These are phyloP conservation scores for Stemphylium beticola DNA, from an alignment of 2,329 filamentous ascomycete genomes.

Conservation along the genomic window DNA sequence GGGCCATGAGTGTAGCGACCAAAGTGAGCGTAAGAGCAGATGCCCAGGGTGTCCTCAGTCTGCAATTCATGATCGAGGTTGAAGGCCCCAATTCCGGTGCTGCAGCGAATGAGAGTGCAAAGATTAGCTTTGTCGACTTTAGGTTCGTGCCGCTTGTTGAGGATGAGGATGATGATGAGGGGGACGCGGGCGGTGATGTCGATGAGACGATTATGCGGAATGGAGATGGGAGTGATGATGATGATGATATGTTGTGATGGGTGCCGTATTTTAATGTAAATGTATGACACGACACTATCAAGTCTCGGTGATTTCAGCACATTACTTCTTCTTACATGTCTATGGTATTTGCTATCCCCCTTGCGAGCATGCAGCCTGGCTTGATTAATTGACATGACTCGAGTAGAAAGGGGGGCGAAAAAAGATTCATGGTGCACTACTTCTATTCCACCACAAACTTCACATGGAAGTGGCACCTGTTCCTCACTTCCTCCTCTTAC, in stretches of 20 bases:
- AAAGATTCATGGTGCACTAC: no score
- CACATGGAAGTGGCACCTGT: no score
- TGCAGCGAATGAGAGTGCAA: constrained; percentile 50
- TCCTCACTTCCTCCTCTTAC: background rate
- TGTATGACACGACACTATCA: background rate
- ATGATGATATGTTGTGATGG: constrained; percentile 1
- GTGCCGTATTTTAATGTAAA: background rate
- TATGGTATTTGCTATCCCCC: no score
- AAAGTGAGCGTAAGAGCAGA: constrained; percentile 94
- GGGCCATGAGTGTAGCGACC: constrained; percentile 90
- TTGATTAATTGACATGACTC: no score
- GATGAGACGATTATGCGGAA: constrained; percentile 28
- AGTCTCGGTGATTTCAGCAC: no score
- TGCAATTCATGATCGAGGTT: constrained; percentile 96
- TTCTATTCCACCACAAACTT: no score
- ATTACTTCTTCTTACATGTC: no score
- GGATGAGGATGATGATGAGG: constrained; percentile 53
- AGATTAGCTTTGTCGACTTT: constrained; percentile 79
- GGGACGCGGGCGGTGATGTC: constrained; percentile 16
- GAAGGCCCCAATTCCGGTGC: constrained; percentile 52
- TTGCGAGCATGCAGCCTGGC: no score
- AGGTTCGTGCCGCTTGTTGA: constrained; percentile 76
- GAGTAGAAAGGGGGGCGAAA: no score
- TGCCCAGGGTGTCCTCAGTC: constrained; percentile 83
- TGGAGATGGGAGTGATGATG: constrained; percentile 12